Percentiles rank a stretch among this genome's conserved stretches.
Conservation (phyloP, 2,329 filamentous ascomycete species). For the Fusarium circinatum region DNA sequence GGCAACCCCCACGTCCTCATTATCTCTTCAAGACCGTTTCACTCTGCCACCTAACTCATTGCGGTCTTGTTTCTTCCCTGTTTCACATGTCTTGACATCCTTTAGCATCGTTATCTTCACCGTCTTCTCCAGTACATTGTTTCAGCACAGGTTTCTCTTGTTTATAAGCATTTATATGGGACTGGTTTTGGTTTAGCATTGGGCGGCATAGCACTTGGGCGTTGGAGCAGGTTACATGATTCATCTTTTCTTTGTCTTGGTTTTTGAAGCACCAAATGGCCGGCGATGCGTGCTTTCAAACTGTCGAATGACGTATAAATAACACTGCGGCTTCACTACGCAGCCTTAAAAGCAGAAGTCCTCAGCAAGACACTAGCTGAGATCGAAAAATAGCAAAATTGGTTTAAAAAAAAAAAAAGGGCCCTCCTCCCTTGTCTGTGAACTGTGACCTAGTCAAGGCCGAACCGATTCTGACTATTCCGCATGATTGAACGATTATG, state of each 20-base stretch:
- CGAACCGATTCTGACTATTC: neutral
- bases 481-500: neutral
- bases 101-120: conserved; percentile 17
- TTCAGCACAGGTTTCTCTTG: conserved; percentile 24
- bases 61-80: conserved; percentile 7
- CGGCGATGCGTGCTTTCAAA: conserved; percentile 27
- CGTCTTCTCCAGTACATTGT: conserved; percentile 25
- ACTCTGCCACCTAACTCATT: conserved; percentile 3
- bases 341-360: conserved; percentile 15
- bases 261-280: conserved; percentile 19
- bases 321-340: conserved; percentile 19
- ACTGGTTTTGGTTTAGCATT: conserved; percentile 33
- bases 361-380: conserved; percentile 32
- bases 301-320: conserved; percentile 21
- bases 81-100: conserved; percentile 15
- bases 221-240: conserved; percentile 34
- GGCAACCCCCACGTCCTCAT: conserved; percentile 15
- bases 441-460: neutral
- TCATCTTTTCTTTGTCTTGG: conserved; percentile 29
- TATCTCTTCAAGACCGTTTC: conserved; percentile 24
- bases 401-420: conserved; percentile 20
- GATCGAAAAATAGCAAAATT: conserved; percentile 39
- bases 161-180: conserved; percentile 42
- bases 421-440: neutral
- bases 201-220: conserved; percentile 42